Evolutionary conservation across 2,329 filamentous ascomycete genomes (phyloP).

Genomic region (Colletotrichum simmondsii): DNA sequence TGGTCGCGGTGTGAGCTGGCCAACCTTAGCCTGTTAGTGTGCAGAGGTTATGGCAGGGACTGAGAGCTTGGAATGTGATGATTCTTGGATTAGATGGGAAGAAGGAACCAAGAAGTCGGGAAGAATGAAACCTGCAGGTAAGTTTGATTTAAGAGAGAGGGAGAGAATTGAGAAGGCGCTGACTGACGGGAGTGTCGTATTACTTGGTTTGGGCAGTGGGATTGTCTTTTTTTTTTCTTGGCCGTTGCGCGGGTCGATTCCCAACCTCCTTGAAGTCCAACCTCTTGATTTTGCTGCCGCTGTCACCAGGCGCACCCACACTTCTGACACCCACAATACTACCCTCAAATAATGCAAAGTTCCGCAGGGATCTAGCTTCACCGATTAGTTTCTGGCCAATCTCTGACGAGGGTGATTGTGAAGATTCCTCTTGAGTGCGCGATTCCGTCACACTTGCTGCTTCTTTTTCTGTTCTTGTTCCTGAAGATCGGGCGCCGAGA

Average conservation of each 20-base stretch:
- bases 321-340: constrained; percentile 27
- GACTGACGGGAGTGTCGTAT: constrained; percentile 13
- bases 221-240: constrained; percentile 15
- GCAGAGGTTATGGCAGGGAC: constrained; percentile 19
- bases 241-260: constrained; percentile 18
- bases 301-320: constrained; percentile 31
- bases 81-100: background rate
- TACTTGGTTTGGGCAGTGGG: constrained; percentile 29
- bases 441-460: constrained; percentile 11
- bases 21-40: constrained; percentile 27
- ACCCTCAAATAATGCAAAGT: constrained; percentile 26
- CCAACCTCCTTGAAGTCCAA: constrained; percentile 34
- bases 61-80: constrained; percentile 9
- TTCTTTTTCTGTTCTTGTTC: constrained; percentile 12
- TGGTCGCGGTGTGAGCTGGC: constrained; percentile 18
- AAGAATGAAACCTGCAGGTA: constrained; percentile 24
- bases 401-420: background rate
- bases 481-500: constrained; percentile 31
- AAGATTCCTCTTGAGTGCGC: constrained; percentile 9
- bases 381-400: constrained; percentile 12
- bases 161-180: background rate
- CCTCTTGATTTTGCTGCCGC: constrained; percentile 31
- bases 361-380: constrained; percentile 30
- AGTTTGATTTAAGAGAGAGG: constrained; percentile 31
- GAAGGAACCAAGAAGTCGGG: constrained; percentile 20